Conservation (phyloP, 2,329 filamentous ascomycete species). For the Fusarium keratoplasticum region DNA sequence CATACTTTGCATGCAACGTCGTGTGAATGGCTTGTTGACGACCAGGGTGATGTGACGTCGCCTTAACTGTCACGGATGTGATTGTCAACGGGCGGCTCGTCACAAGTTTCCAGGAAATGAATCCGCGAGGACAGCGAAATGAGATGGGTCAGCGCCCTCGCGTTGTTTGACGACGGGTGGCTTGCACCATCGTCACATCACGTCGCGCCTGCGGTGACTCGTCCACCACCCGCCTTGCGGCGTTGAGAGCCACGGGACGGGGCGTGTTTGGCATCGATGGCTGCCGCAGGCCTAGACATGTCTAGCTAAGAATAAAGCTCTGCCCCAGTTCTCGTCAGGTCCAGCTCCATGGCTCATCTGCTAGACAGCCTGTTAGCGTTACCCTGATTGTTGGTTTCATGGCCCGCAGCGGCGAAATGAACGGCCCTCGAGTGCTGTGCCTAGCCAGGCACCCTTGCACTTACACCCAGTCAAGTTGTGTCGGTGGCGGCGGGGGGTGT, state of each 20-base stretch:
- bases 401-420: constrained; percentile 20
- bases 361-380: constrained; percentile 12
- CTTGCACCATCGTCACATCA: constrained; percentile 40
- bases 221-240: constrained; percentile 21
- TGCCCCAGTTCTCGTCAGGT: constrained; percentile 20
- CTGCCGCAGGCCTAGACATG: constrained; percentile 22
- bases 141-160: constrained; percentile 32
- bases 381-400: constrained; percentile 1
- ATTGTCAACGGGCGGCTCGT: constrained; percentile 23
- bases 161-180: constrained; percentile 24
- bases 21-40: constrained; percentile 20
- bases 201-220: constrained; percentile 20
- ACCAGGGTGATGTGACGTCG: constrained; percentile 38
- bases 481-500: constrained; percentile 14
- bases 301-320: constrained; percentile 20
- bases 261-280: constrained; percentile 35
- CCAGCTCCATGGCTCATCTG: constrained; percentile 12
- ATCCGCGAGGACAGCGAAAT: constrained; percentile 41
- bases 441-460: background rate
- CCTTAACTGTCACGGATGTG: constrained; percentile 12
- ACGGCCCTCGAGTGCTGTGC: background rate
- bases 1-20: constrained; percentile 18
- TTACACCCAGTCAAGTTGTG: background rate
- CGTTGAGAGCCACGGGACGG: constrained; percentile 33
- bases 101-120: constrained; percentile 43